Conservation (phyloP, 2,329 filamentous ascomycete species). For the Stemphylium vesicarium region DNA sequence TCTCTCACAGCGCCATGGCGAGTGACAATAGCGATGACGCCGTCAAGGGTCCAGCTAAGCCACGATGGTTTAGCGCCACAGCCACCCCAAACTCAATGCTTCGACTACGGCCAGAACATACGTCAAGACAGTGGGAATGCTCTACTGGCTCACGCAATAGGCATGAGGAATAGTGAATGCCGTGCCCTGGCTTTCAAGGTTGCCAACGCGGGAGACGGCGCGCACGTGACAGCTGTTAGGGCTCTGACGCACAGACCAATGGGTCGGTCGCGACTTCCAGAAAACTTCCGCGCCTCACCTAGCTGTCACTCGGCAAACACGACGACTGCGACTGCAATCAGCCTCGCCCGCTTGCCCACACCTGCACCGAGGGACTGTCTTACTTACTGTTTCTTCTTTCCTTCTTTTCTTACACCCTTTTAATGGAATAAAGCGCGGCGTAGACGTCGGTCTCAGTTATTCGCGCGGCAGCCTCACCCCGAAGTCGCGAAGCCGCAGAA, state of each 20-base stretch:
- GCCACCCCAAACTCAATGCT: neutral
- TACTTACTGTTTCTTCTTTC: neutral
- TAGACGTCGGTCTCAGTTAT: constrained; percentile 14
- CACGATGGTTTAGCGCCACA: constrained; percentile 25
- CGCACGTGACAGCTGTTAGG: constrained; percentile 11
- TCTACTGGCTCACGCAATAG: neutral
- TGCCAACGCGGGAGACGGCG: neutral
- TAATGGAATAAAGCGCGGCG: constrained; percentile 32
- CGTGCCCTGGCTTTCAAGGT: neutral
- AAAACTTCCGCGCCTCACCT: constrained; percentile 20
- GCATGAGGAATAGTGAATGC: neutral
- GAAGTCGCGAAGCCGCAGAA: constrained; percentile 22
- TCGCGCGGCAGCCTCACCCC: constrained; percentile 32
- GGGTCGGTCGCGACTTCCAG: constrained; percentile 25
- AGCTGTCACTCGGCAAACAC: constrained; percentile 22
- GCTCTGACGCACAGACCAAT: constrained; percentile 14
- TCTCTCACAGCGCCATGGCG: neutral
- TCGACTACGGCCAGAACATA: neutral
- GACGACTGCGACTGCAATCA: constrained; percentile 13
- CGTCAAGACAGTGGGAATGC: neutral
- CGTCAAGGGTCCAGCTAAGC: constrained; percentile 24
- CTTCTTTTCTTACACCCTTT: constrained; percentile 3
- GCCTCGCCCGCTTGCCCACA: constrained; percentile 9
- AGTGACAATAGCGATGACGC: constrained; percentile 25
- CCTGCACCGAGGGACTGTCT: constrained; percentile 1